phyloP scores from a whole-genome alignment of 1,139 yeast species.

The Blastobotrys persicus region DNA sequence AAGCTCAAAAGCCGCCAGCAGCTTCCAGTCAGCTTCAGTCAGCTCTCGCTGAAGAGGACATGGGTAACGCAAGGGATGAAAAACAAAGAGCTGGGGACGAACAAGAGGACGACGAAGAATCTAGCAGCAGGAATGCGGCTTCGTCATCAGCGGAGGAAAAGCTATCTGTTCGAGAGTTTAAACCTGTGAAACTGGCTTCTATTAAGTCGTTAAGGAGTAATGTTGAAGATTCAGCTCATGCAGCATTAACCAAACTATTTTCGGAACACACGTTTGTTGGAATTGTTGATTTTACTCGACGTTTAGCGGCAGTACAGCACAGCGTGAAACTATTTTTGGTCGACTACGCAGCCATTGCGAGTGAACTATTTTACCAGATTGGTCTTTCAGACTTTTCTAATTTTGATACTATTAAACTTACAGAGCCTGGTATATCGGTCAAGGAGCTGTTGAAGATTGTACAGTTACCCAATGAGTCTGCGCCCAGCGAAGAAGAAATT shows the following conservation, averaged over 20 bases:
- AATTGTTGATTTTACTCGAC: constrained; percentile 63
- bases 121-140: background rate
- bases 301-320: constrained; percentile 79
- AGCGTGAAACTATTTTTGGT: constrained; percentile 74
- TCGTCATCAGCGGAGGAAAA: background rate
- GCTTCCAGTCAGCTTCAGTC: too few relatives aligned
- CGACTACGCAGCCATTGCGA: constrained; percentile 68
- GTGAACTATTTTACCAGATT: constrained; percentile 76
- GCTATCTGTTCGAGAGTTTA: constrained; percentile 9
- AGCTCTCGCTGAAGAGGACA: too few relatives aligned
- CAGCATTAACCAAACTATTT: constrained; percentile 62
- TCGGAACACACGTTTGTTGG: constrained; percentile 77
- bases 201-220: constrained; percentile 52
- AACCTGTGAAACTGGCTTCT: constrained; percentile 28
- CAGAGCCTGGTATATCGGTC: constrained; percentile 31
- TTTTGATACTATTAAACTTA: constrained; percentile 60
- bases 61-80: too few relatives aligned
- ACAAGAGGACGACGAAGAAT: background rate
- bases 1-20: background rate
- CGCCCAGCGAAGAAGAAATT: constrained; percentile 9
- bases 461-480: constrained; percentile 5
- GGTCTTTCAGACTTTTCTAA: constrained; percentile 77
- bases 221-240: constrained; percentile 49
- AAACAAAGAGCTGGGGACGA: background rate
- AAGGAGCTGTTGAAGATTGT: constrained; percentile 17